Evolutionary conservation across 495 filamentous ascomycete genomes (phyloP), one percentile per base, ranked within the genome.

Genomic region (Collariella sp.): DNA sequence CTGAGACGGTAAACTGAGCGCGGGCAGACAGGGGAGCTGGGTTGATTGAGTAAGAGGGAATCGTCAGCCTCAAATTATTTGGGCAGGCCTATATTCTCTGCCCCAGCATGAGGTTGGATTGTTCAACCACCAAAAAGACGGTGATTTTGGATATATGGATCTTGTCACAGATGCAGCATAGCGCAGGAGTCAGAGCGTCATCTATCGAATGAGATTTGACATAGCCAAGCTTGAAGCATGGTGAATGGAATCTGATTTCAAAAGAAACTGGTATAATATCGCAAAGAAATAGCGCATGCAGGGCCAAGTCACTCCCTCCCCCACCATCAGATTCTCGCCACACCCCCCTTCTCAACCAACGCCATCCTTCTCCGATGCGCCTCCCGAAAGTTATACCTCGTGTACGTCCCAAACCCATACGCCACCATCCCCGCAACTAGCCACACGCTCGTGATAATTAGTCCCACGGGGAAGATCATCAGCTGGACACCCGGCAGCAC

Each of bases 361-460:
- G 74, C 74, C 47, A 80, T 67, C 36, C 81, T 67, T 49, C 76
- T 70, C 53, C 79, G 65, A 60, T 84, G 88, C 46, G 76, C 68
- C 20, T 85, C 79, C 33, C 83, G 61, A 64, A 83, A 86, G 64
- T 79, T 76, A 46, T 83, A 80, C 36, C 85, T 72, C 51, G 76
- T 76, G 35, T 83, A 64, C 0, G 81, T 85, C 38, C 86, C 86
- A 38, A 72, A 79, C 2, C 72, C 82, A 46, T 87, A 81, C 26
- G 76, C 77, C 0, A 61, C 62, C 22, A 82, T 35, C 18, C 82
- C 79, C 2, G 85, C 31, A 0, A 76, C 51, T 0, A 78, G 61
- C 81, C 87, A 91, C 19, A 77, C 59, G 41, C 77, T 70, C 10
- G 81, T 87, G 51, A 89, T 71, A 57, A 88, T 69, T 7, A 85